Evolutionary conservation across 768 basidiomycete species (phyloP).

Genomic region (Pulveroboletus sp.): DNA sequence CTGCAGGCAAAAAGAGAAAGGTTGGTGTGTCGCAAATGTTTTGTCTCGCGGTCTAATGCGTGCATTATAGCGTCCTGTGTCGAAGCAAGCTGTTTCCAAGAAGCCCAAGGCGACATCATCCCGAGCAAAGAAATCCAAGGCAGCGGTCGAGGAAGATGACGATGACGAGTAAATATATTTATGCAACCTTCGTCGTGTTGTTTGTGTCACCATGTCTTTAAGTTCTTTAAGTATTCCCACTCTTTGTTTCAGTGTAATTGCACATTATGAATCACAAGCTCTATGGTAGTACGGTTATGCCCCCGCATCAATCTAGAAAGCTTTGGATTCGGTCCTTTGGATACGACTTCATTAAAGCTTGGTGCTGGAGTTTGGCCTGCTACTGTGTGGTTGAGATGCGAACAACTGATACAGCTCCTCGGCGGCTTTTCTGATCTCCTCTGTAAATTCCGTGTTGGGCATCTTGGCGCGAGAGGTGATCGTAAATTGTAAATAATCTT

Average conservation of each 20-base stretch:
- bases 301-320: too few species aligned
- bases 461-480: constrained; percentile 84
- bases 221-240: not conserved
- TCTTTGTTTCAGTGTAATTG: constrained; percentile 9
- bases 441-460: constrained; percentile 72
- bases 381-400: not conserved
- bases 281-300: too few species aligned
- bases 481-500: constrained; percentile 82
- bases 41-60: constrained; percentile 4
- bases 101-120: constrained; percentile 28
- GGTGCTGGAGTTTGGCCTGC: not conserved
- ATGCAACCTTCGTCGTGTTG: not conserved
- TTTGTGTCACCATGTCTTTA: constrained; percentile 6
- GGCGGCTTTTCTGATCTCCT: constrained; percentile 63
- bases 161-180: constrained; percentile 24
- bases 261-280: not conserved
- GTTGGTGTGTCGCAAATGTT: constrained; percentile 31
- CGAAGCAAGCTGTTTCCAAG: constrained; percentile 47
- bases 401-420: constrained; percentile 72
- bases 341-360: constrained; percentile 16
- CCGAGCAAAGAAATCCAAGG: constrained; percentile 43
- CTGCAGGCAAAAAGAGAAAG: constrained; percentile 66
- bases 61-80: constrained; percentile 38
- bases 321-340: not conserved
- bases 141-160: constrained; percentile 43